These are phyloP conservation scores for Akanthomyces lecanii DNA, from an alignment of 2,329 filamentous ascomycete genomes.

Conservation along the genomic window DNA sequence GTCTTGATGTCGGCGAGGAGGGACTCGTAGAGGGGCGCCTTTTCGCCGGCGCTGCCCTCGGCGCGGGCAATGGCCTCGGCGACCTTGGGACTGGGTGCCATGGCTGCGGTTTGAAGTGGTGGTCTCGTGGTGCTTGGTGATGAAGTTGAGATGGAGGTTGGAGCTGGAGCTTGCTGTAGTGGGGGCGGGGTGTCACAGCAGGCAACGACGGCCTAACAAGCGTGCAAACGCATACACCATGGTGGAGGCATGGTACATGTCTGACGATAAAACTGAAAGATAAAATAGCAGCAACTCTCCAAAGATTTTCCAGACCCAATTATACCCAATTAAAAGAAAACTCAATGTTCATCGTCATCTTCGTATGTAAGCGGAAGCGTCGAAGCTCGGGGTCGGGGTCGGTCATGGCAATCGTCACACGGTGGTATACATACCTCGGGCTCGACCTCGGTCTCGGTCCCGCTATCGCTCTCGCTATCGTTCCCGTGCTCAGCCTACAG, in stretches of 20 bases:
- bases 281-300: no score
- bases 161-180: conserved; percentile 8
- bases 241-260: no score
- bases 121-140: conserved; percentile 14
- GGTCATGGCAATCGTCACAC: no score
- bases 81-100: conserved; percentile 39
- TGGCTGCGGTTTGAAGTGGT: conserved; percentile 24
- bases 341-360: no score
- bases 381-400: neutral
- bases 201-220: neutral
- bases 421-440: neutral
- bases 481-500: neutral
- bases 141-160: conserved; percentile 14
- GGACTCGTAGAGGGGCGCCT: conserved; percentile 42
- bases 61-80: conserved; percentile 40
- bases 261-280: no score
- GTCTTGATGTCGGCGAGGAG: conserved; percentile 42
- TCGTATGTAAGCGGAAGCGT: neutral
- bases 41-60: conserved; percentile 36
- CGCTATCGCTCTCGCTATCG: conserved; percentile 11
- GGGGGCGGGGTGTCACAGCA: conserved; percentile 13
- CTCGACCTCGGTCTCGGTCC: conserved; percentile 3
- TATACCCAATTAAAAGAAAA: no score
- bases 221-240: neutral
- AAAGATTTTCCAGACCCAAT: no score